Conservation (phyloP, 495 filamentous ascomycete species). For the Aspergillus mulundensis region DNA sequence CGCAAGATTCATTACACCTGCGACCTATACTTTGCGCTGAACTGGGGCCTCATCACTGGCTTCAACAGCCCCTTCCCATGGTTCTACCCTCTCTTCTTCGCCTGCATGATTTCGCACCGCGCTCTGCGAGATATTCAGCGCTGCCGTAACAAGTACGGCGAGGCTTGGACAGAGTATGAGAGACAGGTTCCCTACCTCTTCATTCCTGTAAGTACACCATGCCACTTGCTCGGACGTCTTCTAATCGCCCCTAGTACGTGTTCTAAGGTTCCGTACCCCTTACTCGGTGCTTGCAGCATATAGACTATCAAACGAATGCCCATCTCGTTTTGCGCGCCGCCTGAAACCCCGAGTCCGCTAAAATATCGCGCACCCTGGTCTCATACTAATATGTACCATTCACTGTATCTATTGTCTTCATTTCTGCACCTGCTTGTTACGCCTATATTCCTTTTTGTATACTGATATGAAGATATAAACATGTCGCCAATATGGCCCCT, state of each 20-base stretch:
- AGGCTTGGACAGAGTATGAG: constrained; percentile 88
- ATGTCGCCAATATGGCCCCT: not conserved
- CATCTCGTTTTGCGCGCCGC: no score
- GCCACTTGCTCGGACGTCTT: not conserved
- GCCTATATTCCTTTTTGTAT: not conserved
- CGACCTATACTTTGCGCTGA: constrained; percentile 72
- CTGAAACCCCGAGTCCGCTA: not conserved
- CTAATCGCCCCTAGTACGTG: constrained; percentile 15
- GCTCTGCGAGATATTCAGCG: constrained; percentile 78
- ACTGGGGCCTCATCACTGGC: constrained; percentile 63
- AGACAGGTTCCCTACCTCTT: constrained; percentile 86
- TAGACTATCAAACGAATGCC: not conserved
- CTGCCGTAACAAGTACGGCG: constrained; percentile 86
- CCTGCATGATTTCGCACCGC: constrained; percentile 86
- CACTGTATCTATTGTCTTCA: constrained; percentile 14
- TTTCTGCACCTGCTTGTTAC: not conserved
- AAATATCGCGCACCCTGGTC: not conserved
- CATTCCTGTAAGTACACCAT: constrained; percentile 75
- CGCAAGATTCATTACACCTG: constrained; percentile 96
- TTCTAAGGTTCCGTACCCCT: constrained; percentile 11
- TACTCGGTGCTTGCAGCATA: not conserved
- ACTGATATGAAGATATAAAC: not conserved
- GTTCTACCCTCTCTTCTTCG: constrained; percentile 95
- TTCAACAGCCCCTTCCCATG: constrained; percentile 86
- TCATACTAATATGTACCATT: constrained; percentile 4